Conservation (phyloP, 192 early-diverging fungal genomes). For the Rhizophlyctis rosea region DNA sequence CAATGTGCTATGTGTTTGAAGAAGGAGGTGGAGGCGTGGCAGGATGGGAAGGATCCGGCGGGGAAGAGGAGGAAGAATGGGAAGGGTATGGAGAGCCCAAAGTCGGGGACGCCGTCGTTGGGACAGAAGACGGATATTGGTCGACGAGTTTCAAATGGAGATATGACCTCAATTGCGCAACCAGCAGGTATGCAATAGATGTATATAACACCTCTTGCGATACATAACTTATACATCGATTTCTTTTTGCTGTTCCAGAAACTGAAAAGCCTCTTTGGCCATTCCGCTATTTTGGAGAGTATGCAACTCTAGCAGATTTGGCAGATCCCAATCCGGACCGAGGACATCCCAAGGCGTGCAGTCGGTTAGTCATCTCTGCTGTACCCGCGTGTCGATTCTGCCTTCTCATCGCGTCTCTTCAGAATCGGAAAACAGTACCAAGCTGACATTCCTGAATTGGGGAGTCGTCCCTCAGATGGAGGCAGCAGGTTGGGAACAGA, state of each 20-base stretch:
- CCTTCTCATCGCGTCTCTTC: neutral
- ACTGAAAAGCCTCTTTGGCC: conserved; percentile 68
- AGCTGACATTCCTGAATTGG: conserved; percentile 60
- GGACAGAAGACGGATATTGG: too few relatives aligned
- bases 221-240: too few relatives aligned
- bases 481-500: too few relatives aligned
- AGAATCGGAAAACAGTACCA: conserved; percentile 82
- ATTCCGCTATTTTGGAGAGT: conserved; percentile 84
- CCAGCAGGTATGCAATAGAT: neutral
- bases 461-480: neutral
- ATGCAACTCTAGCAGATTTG: conserved; percentile 71
- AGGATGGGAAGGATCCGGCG: conserved; percentile 33
- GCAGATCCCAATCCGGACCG: conserved; percentile 45
- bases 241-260: too few relatives aligned
- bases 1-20: conserved; percentile 72
- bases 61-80: conserved; percentile 10
- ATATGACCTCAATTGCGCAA: too few relatives aligned
- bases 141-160: too few relatives aligned
- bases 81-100: too few relatives aligned
- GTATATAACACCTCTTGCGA: neutral
- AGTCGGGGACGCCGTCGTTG: too few relatives aligned
- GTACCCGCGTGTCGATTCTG: neutral
- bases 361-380: conserved; percentile 49
- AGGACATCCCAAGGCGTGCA: conserved; percentile 75
- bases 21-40: conserved; percentile 22